A percentile compares a stretch with the other conserved stretches of the same genome.
phyloP scores from a whole-genome alignment of 148 eudicot species.

The Mesembryanthemum crystallinum region DNA sequence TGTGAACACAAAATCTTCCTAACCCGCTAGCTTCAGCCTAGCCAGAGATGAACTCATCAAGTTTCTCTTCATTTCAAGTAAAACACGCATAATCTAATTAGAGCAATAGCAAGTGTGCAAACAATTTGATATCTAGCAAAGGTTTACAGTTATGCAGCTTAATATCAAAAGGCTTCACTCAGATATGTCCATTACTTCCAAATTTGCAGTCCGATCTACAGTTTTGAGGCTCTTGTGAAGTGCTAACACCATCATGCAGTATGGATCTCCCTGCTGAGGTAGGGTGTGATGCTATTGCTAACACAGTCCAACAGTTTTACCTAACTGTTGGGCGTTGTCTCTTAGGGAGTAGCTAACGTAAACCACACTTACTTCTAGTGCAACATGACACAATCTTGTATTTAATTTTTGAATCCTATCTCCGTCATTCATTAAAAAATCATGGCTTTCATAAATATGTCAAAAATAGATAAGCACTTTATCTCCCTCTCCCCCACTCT shows the following conservation, averaged over 20 bases:
- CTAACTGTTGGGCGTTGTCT: not conserved
- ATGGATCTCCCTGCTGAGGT: not conserved
- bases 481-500: too few species aligned
- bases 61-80: not conserved
- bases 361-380: too few species aligned
- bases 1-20: not conserved
- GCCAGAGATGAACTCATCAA: not conserved
- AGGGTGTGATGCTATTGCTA: not conserved
- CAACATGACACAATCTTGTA: too few species aligned
- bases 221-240: not conserved
- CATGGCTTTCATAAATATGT: too few species aligned
- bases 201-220: not conserved
- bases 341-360: too few species aligned
- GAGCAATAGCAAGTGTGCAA: not conserved
- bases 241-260: not conserved
- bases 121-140: not conserved
- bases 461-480: too few species aligned
- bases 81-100: not conserved
- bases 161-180: not conserved
- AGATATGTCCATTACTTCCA: not conserved
- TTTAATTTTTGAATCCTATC: too few species aligned
- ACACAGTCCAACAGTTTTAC: not conserved
- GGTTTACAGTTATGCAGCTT: not conserved
- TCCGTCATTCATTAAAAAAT: too few species aligned
- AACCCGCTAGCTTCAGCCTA: not conserved